Evolutionary conservation across 2,329 filamentous ascomycete species (phyloP).

Genomic region (Hypocreales sp.): DNA sequence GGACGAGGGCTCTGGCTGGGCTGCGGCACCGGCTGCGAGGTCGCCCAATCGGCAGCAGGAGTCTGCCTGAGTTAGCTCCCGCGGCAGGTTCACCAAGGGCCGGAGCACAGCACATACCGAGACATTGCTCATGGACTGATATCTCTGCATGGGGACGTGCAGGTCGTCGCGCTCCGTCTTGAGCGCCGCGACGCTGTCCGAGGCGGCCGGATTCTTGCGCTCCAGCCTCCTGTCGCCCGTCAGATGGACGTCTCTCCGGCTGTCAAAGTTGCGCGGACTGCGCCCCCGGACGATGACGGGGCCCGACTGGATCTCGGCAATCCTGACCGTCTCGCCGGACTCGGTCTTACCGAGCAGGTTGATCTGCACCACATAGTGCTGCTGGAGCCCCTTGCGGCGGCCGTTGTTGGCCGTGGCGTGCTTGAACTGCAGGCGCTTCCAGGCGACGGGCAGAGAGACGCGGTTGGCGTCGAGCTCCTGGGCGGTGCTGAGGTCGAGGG

Average conservation of each 20-base stretch:
- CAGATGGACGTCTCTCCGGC: constrained; percentile 69
- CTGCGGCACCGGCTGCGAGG: constrained; percentile 20
- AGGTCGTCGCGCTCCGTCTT: constrained; percentile 18
- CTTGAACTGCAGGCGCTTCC: constrained; percentile 91
- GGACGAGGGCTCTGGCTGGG: constrained; percentile 27
- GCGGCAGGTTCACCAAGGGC: background rate
- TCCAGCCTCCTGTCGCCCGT: constrained; percentile 36
- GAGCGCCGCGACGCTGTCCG: constrained; percentile 15
- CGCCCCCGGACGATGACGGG: constrained; percentile 91
- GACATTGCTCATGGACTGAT: constrained; percentile 16
- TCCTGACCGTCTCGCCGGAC: constrained; percentile 48
- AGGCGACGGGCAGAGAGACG: constrained; percentile 70
- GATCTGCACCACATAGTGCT: constrained; percentile 84
- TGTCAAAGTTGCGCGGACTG: constrained; percentile 88
- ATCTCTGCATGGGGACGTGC: constrained; percentile 13
- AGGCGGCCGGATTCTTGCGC: constrained; percentile 23
- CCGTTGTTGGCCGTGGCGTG: constrained; percentile 96
- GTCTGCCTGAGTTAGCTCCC: constrained; percentile 10
- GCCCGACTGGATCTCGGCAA: constrained; percentile 78
- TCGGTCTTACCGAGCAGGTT: constrained; percentile 66
- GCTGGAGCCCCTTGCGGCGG: constrained; percentile 80
- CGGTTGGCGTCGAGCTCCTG: constrained; percentile 65
- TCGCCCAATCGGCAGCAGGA: constrained; percentile 27
- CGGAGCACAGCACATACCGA: too few species aligned
- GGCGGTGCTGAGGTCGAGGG: constrained; percentile 38